A percentile compares a stretch with the other conserved stretches of the same genome.
phyloP scores from a whole-genome alignment of 2,329 filamentous ascomycete species.

The Daldinia eschscholtzii region DNA sequence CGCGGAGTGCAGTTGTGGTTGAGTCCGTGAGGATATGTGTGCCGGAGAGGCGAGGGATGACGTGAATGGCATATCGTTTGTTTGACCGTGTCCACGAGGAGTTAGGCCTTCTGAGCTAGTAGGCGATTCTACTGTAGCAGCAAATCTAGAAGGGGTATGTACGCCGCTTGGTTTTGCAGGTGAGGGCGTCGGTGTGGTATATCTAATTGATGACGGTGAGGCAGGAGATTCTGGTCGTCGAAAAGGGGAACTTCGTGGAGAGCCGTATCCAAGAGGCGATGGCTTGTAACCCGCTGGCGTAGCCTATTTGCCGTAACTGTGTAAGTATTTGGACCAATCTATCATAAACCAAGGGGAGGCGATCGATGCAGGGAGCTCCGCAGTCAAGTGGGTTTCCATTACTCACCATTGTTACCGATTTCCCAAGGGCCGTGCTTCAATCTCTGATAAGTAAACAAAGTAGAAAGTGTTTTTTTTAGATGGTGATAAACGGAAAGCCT shows the following conservation, averaged over 20 bases:
- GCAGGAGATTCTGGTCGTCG: constrained; percentile 72
- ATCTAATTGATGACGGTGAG: constrained; percentile 74
- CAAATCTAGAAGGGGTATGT: constrained; percentile 62
- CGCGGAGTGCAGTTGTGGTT: constrained; percentile 53
- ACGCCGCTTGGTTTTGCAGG: constrained; percentile 64
- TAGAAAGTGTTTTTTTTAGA: constrained; percentile 5
- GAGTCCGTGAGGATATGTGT: constrained; percentile 50
- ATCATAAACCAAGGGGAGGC: constrained; percentile 31
- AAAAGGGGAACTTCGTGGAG: constrained; percentile 75
- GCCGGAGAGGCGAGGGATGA: constrained; percentile 53
- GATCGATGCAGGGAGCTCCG: constrained; percentile 43
- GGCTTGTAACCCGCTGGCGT: constrained; percentile 74
- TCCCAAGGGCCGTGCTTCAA: constrained; percentile 29
- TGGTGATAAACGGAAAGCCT: background rate
- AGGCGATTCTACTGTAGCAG: constrained; percentile 55
- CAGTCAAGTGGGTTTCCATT: constrained; percentile 44
- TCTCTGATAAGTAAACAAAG: constrained; percentile 36
- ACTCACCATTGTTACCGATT: constrained; percentile 48
- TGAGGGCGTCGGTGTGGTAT: constrained; percentile 73
- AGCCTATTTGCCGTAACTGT: constrained; percentile 56
- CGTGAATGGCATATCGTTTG: constrained; percentile 42
- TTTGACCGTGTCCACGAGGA: constrained; percentile 40
- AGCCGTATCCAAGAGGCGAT: constrained; percentile 78
- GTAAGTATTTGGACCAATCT: constrained; percentile 34
- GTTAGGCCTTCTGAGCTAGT: constrained; percentile 54